Evolutionary conservation across 2,329 filamentous ascomycete species (phyloP), one percentile per base, ranked within the genome.

Genomic region (Fusarium aywerte): DNA sequence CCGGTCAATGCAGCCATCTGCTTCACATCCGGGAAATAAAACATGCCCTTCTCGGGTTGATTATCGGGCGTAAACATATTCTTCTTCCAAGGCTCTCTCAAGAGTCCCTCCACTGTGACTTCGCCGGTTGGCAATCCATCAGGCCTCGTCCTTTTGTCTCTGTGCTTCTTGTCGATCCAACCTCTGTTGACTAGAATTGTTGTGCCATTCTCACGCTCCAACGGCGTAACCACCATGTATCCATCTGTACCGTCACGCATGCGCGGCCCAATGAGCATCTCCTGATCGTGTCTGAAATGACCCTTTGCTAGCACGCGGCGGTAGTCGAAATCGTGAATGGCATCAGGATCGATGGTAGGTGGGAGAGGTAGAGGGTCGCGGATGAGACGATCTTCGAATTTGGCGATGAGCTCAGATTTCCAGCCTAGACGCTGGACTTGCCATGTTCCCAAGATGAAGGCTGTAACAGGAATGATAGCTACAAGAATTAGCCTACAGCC

Each of bases 11-110:
- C 84, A 2, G 96, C 96, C 96, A 99, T 99, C 83, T 97, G 88
- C 73, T 85, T 79, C 23, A 99, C 92, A 78, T 97, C 95, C 0
- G 96, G 95, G 75, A 99, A 99, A 80, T 97, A 97, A 77, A 96
- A 99, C 78, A 93, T 90, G 60, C 90, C 88, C 75, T 89, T 89
- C 70, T 94, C 90, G 0, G 95, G 95, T 71, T 88, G 84, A 73
- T 99, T 99, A 0, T 91, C 89, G 0, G 96, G 96, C 56, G 96
- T 99, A 78, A 99, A 99, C 86, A 94, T 91, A 78, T 99, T 99
- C 85, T 95, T 97, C 85, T 97, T 96, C 87, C 92, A 97, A 10
- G 95, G 95, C 80, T 96, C 89, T 61, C 96, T 82, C 76, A 99
- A 77, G 76, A 99, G 74, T 0, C 96, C 96, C 80, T 97, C 89